Evolutionary conservation across 345 rosid species (phyloP).

Genomic region (Iberis pinnata): DNA sequence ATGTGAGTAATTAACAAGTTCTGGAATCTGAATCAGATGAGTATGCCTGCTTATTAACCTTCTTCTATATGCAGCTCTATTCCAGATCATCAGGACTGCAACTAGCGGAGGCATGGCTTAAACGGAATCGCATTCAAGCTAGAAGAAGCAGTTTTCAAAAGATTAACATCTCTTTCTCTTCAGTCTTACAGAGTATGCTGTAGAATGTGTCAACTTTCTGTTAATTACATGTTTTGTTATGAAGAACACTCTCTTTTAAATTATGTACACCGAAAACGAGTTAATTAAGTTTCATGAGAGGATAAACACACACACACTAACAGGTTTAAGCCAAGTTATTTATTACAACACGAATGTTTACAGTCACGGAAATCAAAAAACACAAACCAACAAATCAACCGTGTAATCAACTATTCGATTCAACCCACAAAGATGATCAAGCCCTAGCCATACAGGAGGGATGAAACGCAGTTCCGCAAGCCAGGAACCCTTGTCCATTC

Average conservation of each 20-base stretch:
- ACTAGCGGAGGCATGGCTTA: constrained; percentile 64
- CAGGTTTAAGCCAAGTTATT: not conserved
- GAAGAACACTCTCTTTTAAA: not conserved
- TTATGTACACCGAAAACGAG: no score
- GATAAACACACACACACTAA: no score
- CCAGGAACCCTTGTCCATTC: constrained; percentile 91
- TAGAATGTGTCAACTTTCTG: constrained; percentile 14
- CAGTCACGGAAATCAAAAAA: constrained; percentile 14
- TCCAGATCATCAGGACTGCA: constrained; percentile 91
- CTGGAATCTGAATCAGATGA: no score
- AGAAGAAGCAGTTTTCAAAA: not conserved
- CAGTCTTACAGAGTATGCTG: not conserved
- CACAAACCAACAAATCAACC: constrained; percentile 15
- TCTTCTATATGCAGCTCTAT: no score
- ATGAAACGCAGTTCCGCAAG: constrained; percentile 82
- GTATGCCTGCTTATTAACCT: no score
- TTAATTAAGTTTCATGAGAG: not conserved
- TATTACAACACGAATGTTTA: constrained; percentile 16
- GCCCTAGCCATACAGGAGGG: constrained; percentile 68
- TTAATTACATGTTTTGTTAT: not conserved
- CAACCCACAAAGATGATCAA: constrained; percentile 8
- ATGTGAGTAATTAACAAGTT: no score
- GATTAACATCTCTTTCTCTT: constrained; percentile 1
- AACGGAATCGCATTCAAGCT: constrained; percentile 5
- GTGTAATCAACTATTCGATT: constrained; percentile 7